Base-by-base conservation (phyloP, 106 monocot species). In the Acorus calamus region DNA sequence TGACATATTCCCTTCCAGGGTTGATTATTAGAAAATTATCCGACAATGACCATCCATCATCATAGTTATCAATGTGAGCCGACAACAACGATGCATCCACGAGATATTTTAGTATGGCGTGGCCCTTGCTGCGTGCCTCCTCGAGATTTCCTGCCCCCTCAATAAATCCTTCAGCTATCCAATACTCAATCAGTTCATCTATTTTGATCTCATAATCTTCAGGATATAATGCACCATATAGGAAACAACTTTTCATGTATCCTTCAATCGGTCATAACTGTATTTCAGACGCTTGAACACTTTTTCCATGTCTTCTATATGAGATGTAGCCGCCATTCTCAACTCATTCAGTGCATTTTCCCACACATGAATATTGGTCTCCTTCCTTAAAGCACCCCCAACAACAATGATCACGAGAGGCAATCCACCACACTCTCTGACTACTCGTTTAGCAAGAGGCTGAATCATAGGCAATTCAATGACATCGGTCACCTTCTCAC, bases 191-290 rank as follows among this genome's bases (percentile, higher is more conserved):
- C 4, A 73, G 59, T 44, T 58, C 44, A 11, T 66, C 50, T 7
- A 4, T 59, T 4, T 49, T 11, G 12, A 73, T 73, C 0, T 49
- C 42, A 47, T 45, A 8, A 8, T 66, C 55, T 59, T 52, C 66
- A 7, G 65, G 73, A 5, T 49, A 73, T 4, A 66, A 7, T 2
- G 60, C 47, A 12, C 78, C 78, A 44, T 83, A 78, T 2, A 75
- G 50, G 45, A 83, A 63, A 46, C 74, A 83, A 3, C 44, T 14
- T 54, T 70, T 11, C 2, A 28, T 0, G 2, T 4, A 13, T 64
- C 9, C 41, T 12, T 14, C 13, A 81, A 64, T 12, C 50, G 72
- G 6, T 77, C 81, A 46, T 71, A 81, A 52, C 80, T 76, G 50
- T 56, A 72, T 50, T 76, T 76, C 45, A 76, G 11, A 8, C 2